phyloP scores from a whole-genome alignment of 352 stramenopile species.

The Phytophthora pini region DNA sequence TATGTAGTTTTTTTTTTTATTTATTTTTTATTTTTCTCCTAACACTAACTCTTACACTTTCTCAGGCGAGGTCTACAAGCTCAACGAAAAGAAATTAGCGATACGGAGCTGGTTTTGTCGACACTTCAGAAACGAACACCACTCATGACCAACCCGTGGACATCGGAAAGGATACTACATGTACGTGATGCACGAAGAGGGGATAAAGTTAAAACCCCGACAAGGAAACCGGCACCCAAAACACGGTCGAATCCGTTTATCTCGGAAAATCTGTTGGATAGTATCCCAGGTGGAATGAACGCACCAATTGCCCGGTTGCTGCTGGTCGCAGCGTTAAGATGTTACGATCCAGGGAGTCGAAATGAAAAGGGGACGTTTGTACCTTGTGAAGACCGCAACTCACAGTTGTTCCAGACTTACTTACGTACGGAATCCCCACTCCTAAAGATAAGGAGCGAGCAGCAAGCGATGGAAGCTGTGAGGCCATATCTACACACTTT shows the following conservation, averaged over 20 bases:
- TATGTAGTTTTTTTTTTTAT: neutral
- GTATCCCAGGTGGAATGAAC: constrained; percentile 62
- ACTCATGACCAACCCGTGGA: constrained; percentile 66
- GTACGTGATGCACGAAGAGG: constrained; percentile 25
- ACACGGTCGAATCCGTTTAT: constrained; percentile 26
- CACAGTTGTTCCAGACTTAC: constrained; percentile 56
- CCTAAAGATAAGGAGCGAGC: constrained; percentile 65
- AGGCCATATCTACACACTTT: constrained; percentile 47
- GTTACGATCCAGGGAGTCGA: constrained; percentile 46
- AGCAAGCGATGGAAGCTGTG: constrained; percentile 50
- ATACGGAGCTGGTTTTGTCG: constrained; percentile 47
- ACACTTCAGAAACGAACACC: constrained; percentile 50
- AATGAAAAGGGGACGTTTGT: constrained; percentile 47
- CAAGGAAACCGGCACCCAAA: constrained; percentile 12
- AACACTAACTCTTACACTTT: constrained; percentile 1
- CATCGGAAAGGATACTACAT: constrained; percentile 42
- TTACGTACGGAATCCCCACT: constrained; percentile 37
- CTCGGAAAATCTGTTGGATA: constrained; percentile 56
- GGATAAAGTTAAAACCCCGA: neutral
- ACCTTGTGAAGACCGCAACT: constrained; percentile 34
- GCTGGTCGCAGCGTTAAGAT: constrained; percentile 54
- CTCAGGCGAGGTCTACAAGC: constrained; percentile 59
- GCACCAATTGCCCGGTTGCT: constrained; percentile 50
- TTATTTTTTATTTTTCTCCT: neutral
- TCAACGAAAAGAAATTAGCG: constrained; percentile 47